Base-by-base conservation (phyloP, 78 protist genomes). In the Bigelowiella natans region DNA sequence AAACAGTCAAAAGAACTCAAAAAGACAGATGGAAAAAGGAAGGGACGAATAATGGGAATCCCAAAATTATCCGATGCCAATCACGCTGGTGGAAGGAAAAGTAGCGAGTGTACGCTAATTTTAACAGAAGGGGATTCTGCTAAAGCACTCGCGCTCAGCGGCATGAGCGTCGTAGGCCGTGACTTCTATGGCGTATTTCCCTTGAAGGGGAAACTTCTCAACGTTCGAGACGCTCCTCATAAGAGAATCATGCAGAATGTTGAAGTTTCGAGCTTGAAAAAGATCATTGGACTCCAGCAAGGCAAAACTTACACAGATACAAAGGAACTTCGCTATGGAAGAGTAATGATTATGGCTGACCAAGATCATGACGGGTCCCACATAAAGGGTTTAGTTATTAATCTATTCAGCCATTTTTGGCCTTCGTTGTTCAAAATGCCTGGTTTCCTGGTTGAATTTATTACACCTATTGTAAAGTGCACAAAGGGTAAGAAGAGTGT, bases 291-390 rank as follows among this genome's bases (percentile, higher is more conserved):
- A 28, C 93, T 98, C 34, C 40, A 95, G 86, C 94, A 93, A 63
- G 88, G 40, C n/a, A 89, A 91, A 85, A 31, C 37, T 86, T 97
- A 96, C 95, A 0, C 36, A 0, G 90, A 31, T 34, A 2, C 31
- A 37, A 31, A 39, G 64, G 2, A 26, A 2, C 95, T 98, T 40
- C 94, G 99, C 18, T 99, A 99, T 93, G 99, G 99, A 31, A 88
- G 88, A 29, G 38, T 99, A 87, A 97, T 99, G 99, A 96, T 99
- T 92, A 99, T 99, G 99, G 87, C 99, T 26, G 99, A 98, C 91
- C 97, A 98, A 95, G 99, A 99, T 90, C 94, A 94, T 64, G 99
- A 99, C 90, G 99, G 99, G 31, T 97, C 99, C 36, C 99, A 99
- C 97, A 99, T 99, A 93, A 99, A 99, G 92, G 99, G 99, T 1